These are phyloP conservation scores for Phanerochaete carnosa DNA, from an alignment of 768 basidiomycete genomes.

Conservation along the genomic window DNA sequence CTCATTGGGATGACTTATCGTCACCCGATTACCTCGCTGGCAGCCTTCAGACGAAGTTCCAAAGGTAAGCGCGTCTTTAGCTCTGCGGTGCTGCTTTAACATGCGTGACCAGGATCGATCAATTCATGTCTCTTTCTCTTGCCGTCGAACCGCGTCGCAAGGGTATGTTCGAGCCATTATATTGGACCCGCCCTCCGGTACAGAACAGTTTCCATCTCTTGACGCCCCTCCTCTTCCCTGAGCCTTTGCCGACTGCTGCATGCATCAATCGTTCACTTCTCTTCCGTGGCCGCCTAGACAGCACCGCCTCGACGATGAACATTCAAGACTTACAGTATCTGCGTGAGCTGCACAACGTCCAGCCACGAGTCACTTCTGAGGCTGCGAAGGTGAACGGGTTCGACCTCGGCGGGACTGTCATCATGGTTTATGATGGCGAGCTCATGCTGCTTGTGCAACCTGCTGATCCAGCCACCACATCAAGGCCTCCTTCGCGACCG, in stretches of 20 bases:
- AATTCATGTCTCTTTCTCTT: slow-evolving; percentile 75
- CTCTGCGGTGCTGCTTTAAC: slow-evolving; percentile 3
- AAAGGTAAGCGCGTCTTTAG: slow-evolving; percentile 47
- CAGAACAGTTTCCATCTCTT: slow-evolving; percentile 43
- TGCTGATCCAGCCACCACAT: slow-evolving; percentile 45
- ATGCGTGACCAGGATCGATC: slow-evolving; percentile 50
- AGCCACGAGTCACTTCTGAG: slow-evolving; percentile 7
- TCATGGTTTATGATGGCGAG: slow-evolving; percentile 74
- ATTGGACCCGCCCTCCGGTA: slow-evolving; percentile 52
- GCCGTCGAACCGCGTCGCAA: slow-evolving; percentile 72
- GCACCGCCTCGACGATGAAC: slow-evolving; percentile 43
- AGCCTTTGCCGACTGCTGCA: slow-evolving; percentile 63
- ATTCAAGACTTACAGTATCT: slow-evolving; percentile 57
- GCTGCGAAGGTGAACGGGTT: slow-evolving; percentile 14
- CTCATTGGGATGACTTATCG: slow-evolving; percentile 55
- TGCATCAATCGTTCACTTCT: slow-evolving; percentile 67
- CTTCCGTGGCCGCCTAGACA: slow-evolving; percentile 67
- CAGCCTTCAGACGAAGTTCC: slow-evolving; percentile 53
- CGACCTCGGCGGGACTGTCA: slow-evolving; percentile 61
- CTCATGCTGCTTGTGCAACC: slow-evolving; percentile 66
- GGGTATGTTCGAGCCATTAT: slow-evolving; percentile 74
- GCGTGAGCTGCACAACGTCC: slow-evolving; percentile 44
- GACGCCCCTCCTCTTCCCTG: slow-evolving; percentile 71
- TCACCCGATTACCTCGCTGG: slow-evolving; percentile 33
- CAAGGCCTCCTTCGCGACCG: slow-evolving; percentile 65